These are phyloP conservation scores for Xylaria sp. DNA, from an alignment of 2,329 filamentous ascomycete genomes.

Conservation along the genomic window DNA sequence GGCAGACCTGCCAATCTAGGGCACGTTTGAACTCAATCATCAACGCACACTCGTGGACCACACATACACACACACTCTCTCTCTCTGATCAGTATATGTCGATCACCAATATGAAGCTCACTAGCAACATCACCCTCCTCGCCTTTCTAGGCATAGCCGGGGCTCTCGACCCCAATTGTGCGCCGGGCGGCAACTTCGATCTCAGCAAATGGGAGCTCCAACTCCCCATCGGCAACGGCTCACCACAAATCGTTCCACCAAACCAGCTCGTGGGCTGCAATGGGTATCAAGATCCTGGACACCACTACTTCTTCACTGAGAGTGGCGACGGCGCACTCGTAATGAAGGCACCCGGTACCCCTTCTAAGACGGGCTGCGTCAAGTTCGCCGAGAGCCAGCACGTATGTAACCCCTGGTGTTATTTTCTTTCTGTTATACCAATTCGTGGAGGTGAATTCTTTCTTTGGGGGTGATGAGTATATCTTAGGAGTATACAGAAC, in stretches of 20 bases:
- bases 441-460: neutral
- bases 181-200: slow-evolving; percentile 33
- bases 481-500: neutral
- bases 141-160: slow-evolving; percentile 24
- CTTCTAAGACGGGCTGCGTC: slow-evolving; percentile 29
- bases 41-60: slow-evolving; percentile 3
- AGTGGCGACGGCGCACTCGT: slow-evolving; percentile 31
- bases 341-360: slow-evolving; percentile 32
- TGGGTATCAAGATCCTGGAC: slow-evolving; percentile 33
- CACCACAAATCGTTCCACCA: slow-evolving; percentile 27
- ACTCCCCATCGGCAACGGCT: slow-evolving; percentile 33
- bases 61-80: neutral
- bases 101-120: slow-evolving; percentile 24
- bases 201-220: slow-evolving; percentile 35
- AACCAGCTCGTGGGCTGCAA: slow-evolving; percentile 27
- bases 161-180: slow-evolving; percentile 30
- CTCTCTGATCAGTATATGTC: neutral
- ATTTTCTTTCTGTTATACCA: slow-evolving; percentile 8
- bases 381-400: slow-evolving; percentile 31
- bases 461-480: neutral
- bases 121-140: slow-evolving; percentile 13
- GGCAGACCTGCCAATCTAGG: neutral
- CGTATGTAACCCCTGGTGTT: slow-evolving; percentile 17
- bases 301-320: slow-evolving; percentile 36
- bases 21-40: slow-evolving; percentile 12